These are phyloP conservation scores for Apiospora koreana DNA, from an alignment of 2,329 filamentous ascomycete genomes.

Conservation along the genomic window DNA sequence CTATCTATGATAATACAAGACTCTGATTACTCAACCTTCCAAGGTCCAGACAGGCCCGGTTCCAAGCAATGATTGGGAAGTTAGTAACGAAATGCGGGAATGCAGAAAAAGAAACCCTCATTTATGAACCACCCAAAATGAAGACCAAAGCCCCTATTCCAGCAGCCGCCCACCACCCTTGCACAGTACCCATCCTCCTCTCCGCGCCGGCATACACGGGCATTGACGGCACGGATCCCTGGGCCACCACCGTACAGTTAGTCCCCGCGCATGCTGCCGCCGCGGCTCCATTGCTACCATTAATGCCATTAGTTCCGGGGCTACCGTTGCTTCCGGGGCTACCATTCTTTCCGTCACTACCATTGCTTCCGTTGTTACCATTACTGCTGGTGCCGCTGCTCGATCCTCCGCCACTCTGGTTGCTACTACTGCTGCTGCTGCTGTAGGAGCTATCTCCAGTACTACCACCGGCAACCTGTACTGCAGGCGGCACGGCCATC, in stretches of 20 bases:
- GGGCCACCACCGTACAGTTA: neutral
- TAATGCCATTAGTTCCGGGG: neutral
- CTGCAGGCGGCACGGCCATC: neutral
- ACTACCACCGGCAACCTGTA: neutral
- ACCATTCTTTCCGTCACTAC: neutral
- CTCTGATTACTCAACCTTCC: neutral
- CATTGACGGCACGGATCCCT: neutral
- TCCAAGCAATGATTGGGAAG: neutral
- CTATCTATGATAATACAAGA: neutral
- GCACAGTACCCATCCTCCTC: neutral
- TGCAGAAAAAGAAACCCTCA: neutral
- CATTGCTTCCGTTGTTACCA: no score
- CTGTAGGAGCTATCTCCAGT: neutral
- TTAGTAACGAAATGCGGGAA: no score
- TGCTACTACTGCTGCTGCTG: neutral
- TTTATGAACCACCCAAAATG: neutral
- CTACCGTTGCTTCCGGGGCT: neutral
- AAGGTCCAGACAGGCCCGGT: neutral
- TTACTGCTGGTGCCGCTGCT: neutral
- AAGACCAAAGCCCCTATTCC: neutral
- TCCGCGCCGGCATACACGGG: conserved; percentile 1
- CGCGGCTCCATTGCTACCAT: neutral
- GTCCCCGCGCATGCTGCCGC: neutral
- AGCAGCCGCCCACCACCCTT: neutral
- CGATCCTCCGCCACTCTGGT: neutral